Evolutionary conservation across 2,329 filamentous ascomycete genomes (phyloP).

Genomic region (Fusarium pseudonygamai): DNA sequence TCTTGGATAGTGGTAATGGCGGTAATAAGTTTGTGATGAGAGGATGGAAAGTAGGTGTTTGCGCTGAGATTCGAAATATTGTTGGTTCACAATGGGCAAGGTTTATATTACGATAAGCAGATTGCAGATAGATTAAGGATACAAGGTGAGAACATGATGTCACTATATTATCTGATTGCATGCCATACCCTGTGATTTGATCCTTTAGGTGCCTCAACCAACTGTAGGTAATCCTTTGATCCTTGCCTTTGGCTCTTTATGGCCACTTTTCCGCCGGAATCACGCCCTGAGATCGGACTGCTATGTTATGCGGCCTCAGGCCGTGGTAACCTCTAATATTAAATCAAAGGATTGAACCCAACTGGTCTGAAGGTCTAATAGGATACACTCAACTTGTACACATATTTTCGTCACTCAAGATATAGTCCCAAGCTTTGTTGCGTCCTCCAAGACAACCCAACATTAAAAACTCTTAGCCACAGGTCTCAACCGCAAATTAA

Average conservation of each 20-base stretch:
- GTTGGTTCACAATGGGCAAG: background rate
- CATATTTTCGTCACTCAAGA: background rate
- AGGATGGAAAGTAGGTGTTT: background rate
- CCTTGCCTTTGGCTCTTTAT: too few relatives aligned
- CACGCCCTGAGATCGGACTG: too few relatives aligned
- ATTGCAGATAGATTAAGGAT: accelerated
- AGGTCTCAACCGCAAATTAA: background rate
- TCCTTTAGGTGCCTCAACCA: too few relatives aligned
- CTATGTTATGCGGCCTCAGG: background rate
- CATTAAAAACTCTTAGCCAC: background rate
- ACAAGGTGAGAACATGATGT: background rate
- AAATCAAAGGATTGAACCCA: background rate
- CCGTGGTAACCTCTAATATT: background rate
- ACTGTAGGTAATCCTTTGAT: too few relatives aligned
- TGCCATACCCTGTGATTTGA: background rate
- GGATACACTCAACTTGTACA: background rate
- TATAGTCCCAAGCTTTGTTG: background rate
- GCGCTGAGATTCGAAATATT: background rate
- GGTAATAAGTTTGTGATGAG: background rate
- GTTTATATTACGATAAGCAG: background rate
- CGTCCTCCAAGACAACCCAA: background rate
- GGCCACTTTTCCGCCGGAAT: too few relatives aligned
- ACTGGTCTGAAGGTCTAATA: background rate
- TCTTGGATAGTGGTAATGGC: background rate
- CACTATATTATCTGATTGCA: background rate